Evolutionary conservation across 352 stramenopile species (phyloP).

Genomic region (Aphanomyces euteiches): DNA sequence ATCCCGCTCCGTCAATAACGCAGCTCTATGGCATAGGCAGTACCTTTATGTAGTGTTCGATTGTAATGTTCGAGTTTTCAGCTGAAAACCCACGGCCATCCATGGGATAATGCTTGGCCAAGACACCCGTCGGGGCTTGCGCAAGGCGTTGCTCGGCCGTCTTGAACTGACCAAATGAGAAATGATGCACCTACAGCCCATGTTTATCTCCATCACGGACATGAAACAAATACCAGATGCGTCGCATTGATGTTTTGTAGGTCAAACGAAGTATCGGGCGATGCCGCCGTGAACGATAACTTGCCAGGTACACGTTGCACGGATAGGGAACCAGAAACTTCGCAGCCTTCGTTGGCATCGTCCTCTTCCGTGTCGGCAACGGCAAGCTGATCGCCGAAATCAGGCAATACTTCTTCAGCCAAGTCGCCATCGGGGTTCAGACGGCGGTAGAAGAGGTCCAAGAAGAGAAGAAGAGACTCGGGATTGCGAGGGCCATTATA

Average conservation of each 20-base stretch:
- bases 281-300: conserved; percentile 61
- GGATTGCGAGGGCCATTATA: conserved; percentile 75
- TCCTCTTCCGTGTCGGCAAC: conserved; percentile 34
- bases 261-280: conserved; percentile 69
- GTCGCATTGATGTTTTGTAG: conserved; percentile 55
- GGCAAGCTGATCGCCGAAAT: conserved; percentile 8
- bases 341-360: conserved; percentile 62
- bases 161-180: conserved; percentile 81
- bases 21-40: conserved; percentile 42
- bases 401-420: conserved; percentile 64
- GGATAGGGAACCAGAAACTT: conserved; percentile 72
- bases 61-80: conserved; percentile 65
- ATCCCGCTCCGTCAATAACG: conserved; percentile 35
- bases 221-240: conserved; percentile 33
- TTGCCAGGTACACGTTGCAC: conserved; percentile 73
- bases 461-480: conserved; percentile 70
- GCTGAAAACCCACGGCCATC: conserved; percentile 52
- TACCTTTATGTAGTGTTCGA: conserved; percentile 81
- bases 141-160: conserved; percentile 55
- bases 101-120: conserved; percentile 64
- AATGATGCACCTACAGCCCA: conserved; percentile 57
- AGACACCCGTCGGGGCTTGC: conserved; percentile 35
- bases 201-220: too few species aligned
- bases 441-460: conserved; percentile 80
- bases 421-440: conserved; percentile 75